Percentiles rank a stretch among this genome's conserved stretches.
These are phyloP conservation scores for Globisporangium middletonii DNA, from an alignment of 352 stramenopile genomes.

Conservation along the genomic window DNA sequence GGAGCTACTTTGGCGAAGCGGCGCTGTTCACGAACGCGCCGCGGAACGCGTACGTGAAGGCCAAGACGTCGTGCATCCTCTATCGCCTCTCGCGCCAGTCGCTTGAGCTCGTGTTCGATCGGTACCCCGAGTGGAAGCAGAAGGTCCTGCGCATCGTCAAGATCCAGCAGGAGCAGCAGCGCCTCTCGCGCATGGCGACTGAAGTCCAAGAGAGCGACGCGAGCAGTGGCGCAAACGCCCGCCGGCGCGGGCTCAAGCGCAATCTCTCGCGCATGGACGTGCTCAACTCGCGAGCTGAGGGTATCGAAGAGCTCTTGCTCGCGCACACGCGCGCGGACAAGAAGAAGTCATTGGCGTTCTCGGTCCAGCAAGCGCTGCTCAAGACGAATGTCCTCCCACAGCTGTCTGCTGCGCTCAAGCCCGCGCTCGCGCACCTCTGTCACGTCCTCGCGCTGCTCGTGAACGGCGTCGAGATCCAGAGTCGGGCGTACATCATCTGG, in stretches of 20 bases:
- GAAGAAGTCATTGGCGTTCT: constrained; percentile 12
- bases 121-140: constrained; percentile 54
- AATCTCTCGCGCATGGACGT: constrained; percentile 33
- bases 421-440: neutral
- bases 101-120: constrained; percentile 51
- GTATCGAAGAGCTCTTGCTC: constrained; percentile 47
- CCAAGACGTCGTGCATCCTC: constrained; percentile 57
- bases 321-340: constrained; percentile 18
- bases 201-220: constrained; percentile 25
- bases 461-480: constrained; percentile 49
- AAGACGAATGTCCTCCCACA: constrained; percentile 2
- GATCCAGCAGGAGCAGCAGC: constrained; percentile 59
- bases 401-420: constrained; percentile 2
- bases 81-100: constrained; percentile 50
- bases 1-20: constrained; percentile 55
- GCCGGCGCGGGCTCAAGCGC: constrained; percentile 19
- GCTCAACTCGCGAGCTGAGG: constrained; percentile 39
- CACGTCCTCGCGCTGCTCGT: constrained; percentile 12
- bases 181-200: constrained; percentile 31
- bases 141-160: constrained; percentile 60
- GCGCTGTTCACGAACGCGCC: constrained; percentile 51
- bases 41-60: constrained; percentile 50
- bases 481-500: constrained; percentile 46
- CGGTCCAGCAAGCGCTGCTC: constrained; percentile 4
- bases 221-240: neutral